Base-by-base conservation (phyloP, 2,329 filamentous ascomycete species). In the Xylariaceae sp. region DNA sequence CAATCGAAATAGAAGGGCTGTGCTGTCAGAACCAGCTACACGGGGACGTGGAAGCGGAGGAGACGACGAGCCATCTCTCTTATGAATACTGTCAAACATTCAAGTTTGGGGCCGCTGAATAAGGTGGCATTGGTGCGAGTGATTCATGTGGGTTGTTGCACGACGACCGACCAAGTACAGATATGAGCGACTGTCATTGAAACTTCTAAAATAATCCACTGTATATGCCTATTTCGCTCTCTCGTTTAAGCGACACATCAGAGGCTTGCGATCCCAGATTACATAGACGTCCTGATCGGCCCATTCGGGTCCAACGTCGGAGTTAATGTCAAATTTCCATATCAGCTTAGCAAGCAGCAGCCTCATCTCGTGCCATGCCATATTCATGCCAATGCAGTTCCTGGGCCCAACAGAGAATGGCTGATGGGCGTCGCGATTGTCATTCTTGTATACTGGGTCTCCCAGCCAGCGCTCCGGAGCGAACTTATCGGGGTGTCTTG, bases 381-480 rank as follows among this genome's bases (percentile, higher is more conserved):
- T 47, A 39, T 48, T 56, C 16, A 54, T 54, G 2, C 63, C 63
- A 3, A 65, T 22, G 34, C 60, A 65, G 34, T 60, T 60, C 7
- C 63, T 48, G 5, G 59, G 58, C 6, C 62, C 60, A 2, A 43
- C 53, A 5, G 19, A 55, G 16, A 63, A 63, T 1, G 60, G 62
- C 45, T 63, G 60, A 16, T 48, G 47, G 16, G 53, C 58, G 10
- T 57, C 53, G 10, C 51, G 54, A n/a, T 54, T 57, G 47, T 64
- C 60, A 18, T 60, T 50, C 11, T 45, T 48, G 19, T 59, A 63
- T 3, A 17, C 36, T 0, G 60, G 47, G 39, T 60, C 57, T 5
- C 56, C 60, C 2, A 62, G 34, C 60, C 60, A 64, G 31, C 62
- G 56, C 34, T 63, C 60, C 5, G 60, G 60, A 5, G 42, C 46